These are phyloP conservation scores for Plenodomus tracheiphilus DNA, from an alignment of 2,329 filamentous ascomycete species.

Conservation along the genomic window DNA sequence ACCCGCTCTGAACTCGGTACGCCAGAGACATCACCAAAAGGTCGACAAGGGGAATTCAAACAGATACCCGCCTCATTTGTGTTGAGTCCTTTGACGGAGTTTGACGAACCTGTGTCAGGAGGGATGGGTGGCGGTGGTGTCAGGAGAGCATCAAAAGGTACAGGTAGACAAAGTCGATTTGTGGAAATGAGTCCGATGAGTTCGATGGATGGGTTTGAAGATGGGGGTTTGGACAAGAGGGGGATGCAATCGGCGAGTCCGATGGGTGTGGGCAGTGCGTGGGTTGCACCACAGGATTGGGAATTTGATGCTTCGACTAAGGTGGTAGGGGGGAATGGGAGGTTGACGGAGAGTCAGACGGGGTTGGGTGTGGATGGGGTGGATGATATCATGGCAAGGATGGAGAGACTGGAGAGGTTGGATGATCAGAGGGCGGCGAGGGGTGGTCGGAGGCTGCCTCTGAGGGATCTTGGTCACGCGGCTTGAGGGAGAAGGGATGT, in stretches of 20 bases:
- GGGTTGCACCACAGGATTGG: constrained; percentile 7
- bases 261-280: background rate
- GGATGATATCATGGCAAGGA: background rate
- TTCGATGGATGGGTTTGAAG: background rate
- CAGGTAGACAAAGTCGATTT: background rate
- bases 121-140: no score
- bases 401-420: constrained; percentile 1
- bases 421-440: background rate
- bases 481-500: background rate
- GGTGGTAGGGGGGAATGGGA: background rate
- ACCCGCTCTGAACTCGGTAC: constrained; percentile 3
- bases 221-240: background rate
- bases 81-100: background rate
- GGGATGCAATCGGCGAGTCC: background rate
- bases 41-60: background rate
- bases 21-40: background rate
- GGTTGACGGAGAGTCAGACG: background rate
- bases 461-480: background rate
- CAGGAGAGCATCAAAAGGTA: no score
- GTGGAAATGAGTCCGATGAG: background rate
- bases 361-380: background rate
- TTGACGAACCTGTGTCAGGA: background rate
- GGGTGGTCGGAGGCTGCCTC: background rate
- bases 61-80: background rate
- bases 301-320: background rate